Evolutionary conservation across 1,284 basidiomycete species (phyloP).

Genomic region (Apiotrichum siamense): DNA sequence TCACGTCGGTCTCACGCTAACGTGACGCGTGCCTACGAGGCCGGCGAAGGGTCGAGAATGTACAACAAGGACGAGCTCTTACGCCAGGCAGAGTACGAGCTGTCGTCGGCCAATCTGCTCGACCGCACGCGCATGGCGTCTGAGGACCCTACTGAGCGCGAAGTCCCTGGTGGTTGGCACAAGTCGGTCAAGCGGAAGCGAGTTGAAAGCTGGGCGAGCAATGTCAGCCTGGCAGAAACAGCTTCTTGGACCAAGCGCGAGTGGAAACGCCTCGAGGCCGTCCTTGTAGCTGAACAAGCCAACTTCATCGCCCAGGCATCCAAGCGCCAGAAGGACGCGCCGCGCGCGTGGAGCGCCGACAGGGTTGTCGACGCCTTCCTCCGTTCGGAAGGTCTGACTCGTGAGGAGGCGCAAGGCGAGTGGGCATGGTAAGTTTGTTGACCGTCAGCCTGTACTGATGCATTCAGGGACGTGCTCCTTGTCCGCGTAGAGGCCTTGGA

Average conservation of each 20-base stretch:
- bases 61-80: conserved; percentile 38
- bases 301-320: neutral
- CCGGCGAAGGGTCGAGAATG: conserved; percentile 22
- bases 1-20: neutral
- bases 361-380: neutral
- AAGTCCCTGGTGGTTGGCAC: neutral
- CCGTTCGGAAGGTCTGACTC: neutral
- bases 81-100: conserved; percentile 5
- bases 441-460: neutral
- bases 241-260: neutral
- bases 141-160: neutral
- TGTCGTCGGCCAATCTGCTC: neutral
- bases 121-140: neutral
- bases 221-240: neutral
- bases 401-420: neutral
- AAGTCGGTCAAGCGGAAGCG: neutral
- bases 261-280: neutral
- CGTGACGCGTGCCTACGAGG: conserved; percentile 7
- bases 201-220: neutral
- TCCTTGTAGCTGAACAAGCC: neutral
- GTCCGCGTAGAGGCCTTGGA: conserved; percentile 6
- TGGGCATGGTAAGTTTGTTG: neutral
- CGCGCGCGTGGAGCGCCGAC: neutral
- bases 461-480: neutral
- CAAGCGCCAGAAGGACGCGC: neutral